Conservation (phyloP, 805 yeast species). For the Cyberlindnera subsufficiens region DNA sequence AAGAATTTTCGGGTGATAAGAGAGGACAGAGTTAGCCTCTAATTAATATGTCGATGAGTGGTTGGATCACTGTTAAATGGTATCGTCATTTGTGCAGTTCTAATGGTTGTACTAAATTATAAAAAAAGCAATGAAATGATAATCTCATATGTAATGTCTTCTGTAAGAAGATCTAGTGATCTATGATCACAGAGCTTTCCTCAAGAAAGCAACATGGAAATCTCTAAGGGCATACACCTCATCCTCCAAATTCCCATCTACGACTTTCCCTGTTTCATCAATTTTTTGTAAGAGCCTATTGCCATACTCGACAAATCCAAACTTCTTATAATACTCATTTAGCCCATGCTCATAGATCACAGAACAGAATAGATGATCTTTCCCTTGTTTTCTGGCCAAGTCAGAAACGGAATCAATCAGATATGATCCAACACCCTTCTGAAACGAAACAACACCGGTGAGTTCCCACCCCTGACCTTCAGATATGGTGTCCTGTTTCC, state of each 20-base stretch:
- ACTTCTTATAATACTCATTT: slow-evolving; percentile 9
- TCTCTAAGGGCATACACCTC: slow-evolving; percentile 15
- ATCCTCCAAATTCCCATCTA: slow-evolving; percentile 15
- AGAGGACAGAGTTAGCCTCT: no score
- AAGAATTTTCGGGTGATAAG: no score
- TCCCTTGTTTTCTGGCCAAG: slow-evolving; percentile 1
- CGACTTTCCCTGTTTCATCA: slow-evolving; percentile 15
- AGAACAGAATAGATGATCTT: slow-evolving; percentile 7
- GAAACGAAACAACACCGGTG: slow-evolving; percentile 18
- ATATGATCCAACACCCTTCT: slow-evolving; percentile 15
- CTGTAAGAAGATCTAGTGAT: no score
- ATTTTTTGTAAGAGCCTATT: slow-evolving; percentile 7
- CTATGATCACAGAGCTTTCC: background rate
- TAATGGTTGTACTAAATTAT: no score
- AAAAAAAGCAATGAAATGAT: no score
- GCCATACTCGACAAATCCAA: slow-evolving; percentile 15
- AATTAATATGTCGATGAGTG: no score
- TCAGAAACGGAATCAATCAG: slow-evolving; percentile 4
- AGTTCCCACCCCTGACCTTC: slow-evolving; percentile 13
- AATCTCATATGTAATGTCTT: no score
- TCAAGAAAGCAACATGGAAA: slow-evolving; percentile 18
- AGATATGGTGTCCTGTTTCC: slow-evolving; percentile 2
- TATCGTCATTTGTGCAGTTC: no score
- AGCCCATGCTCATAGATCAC: slow-evolving; percentile 19
- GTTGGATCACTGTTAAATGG: no score